Evolutionary conservation across 495 filamentous ascomycete species (phyloP), one percentile per base, ranked within the genome.

Genomic region (Chlorociboria aeruginascens): DNA sequence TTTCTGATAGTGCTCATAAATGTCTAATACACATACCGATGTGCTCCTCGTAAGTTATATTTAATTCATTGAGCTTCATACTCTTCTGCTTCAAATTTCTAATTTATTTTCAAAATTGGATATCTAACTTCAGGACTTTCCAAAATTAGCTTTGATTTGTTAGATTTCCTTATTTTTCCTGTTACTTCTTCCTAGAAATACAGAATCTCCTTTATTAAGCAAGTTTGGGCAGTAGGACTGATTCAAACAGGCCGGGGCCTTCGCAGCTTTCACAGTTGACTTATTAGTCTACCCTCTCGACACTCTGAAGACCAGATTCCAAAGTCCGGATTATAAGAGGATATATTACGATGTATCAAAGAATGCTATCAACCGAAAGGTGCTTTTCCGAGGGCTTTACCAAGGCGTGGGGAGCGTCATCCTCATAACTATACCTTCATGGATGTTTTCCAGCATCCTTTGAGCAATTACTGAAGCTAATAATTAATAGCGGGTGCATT

Each of bases 401-500:
- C 89, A 95, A 64, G 89, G 89, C 4, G 76, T 94, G 7, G 86
- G 87, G 43, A 89, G 85, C 58, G 83, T 94, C 2, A 79, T 95
- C 6, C 62, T 95, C n/a, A 81, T 86, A 8, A 95, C 89, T 0
- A 71, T 94, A 20, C 89, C 89, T 4, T 84, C 87, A 30, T 87
- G 84, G 85, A 57, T 63, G 20, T 33, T 16, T 11, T 32, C 34
- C 14, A 31, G 12, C 11, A 13, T 16, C 11, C 25, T 44, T 16
- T 44, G 8, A n/a, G 12, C 8, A 32, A 25, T 25, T 8, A n/a
- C 29, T 7, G 31, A 47, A 31, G 17, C 25, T 49, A 43, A 50
- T 31, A 14, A 14, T 29, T 7, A 40, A 44, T 46, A 89, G 84
- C 88, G 40, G 87, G 86, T 49, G 75, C 83, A 29, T 96, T 95